phyloP scores from a whole-genome alignment of 2,329 filamentous ascomycete genomes.

The Leptographium lundbergii region DNA sequence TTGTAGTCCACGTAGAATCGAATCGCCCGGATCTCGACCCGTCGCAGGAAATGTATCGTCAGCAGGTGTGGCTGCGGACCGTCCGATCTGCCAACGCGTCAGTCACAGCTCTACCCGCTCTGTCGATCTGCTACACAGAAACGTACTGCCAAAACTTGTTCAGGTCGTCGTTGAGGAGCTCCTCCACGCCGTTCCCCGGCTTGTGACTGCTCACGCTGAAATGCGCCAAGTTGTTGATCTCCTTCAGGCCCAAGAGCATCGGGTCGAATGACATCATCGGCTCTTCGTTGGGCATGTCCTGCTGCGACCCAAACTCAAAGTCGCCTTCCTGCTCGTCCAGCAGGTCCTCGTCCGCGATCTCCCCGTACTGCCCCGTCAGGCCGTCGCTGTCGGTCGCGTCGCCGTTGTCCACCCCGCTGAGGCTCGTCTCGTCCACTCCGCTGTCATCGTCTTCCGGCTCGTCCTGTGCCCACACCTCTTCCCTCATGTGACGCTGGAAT shows the following conservation, averaged over 20 bases:
- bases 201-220: constrained; percentile 77
- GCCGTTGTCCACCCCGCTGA: constrained; percentile 5
- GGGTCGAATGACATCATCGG: constrained; percentile 32
- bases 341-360: constrained; percentile 6
- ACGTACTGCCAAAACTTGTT: constrained; percentile 67
- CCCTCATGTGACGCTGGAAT: neutral
- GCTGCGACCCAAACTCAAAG: constrained; percentile 5
- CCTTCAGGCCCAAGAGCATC: constrained; percentile 51
- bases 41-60: constrained; percentile 71
- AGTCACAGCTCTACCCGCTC: neutral
- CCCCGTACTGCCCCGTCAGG: constrained; percentile 8
- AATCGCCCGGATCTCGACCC: constrained; percentile 65
- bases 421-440: neutral
- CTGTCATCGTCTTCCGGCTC: neutral
- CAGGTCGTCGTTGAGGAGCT: constrained; percentile 61
- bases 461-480: neutral
- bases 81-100: constrained; percentile 45
- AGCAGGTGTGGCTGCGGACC: constrained; percentile 73
- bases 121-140: neutral
- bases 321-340: constrained; percentile 4
- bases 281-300: constrained; percentile 6
- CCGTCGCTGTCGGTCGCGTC: constrained; percentile 12
- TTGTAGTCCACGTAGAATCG: constrained; percentile 85
- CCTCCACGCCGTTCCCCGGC: constrained; percentile 65
- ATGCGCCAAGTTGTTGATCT: constrained; percentile 72